Conservation (phyloP, 2,329 filamentous ascomycete genomes). For the Diaporthe ilicicola region DNA sequence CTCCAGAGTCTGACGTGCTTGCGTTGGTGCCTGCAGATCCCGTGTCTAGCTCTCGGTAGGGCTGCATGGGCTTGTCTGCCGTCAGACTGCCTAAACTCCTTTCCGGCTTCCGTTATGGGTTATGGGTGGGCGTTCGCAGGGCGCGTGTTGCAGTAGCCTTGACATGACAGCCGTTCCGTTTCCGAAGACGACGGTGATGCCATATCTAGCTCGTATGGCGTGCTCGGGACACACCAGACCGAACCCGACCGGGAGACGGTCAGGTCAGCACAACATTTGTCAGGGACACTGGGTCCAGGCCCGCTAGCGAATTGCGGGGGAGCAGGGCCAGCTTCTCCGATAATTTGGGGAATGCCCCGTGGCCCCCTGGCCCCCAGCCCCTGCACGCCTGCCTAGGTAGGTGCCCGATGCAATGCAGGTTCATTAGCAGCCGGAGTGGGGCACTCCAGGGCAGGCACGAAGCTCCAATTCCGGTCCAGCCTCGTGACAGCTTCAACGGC, state of each 20-base stretch:
- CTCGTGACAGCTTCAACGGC: background rate
- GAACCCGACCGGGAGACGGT: too few species aligned
- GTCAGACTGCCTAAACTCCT: background rate
- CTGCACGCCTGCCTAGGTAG: background rate
- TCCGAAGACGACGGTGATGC: conserved; percentile 12
- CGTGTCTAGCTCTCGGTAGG: conserved; percentile 16
- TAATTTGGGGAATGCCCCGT: conserved; percentile 9
- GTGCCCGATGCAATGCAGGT: background rate
- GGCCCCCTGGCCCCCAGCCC: too few species aligned
- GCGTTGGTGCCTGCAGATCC: conserved; percentile 23
- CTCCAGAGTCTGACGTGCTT: conserved; percentile 26
- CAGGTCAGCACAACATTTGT: background rate
- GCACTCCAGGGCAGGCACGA: background rate
- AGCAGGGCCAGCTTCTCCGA: background rate
- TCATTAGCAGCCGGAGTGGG: background rate
- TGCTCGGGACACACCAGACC: background rate
- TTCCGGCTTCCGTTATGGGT: conserved; percentile 9
- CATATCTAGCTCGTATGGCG: conserved; percentile 8
- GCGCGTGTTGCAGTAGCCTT: background rate
- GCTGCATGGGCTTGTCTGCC: conserved; percentile 22
- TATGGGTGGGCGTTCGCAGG: background rate
- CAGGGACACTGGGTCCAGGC: background rate
- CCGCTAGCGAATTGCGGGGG: background rate
- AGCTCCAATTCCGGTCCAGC: background rate
- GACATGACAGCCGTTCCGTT: background rate